phyloP scores from a whole-genome alignment of 441 rosid genomes.

The Corymbia citriodora region DNA sequence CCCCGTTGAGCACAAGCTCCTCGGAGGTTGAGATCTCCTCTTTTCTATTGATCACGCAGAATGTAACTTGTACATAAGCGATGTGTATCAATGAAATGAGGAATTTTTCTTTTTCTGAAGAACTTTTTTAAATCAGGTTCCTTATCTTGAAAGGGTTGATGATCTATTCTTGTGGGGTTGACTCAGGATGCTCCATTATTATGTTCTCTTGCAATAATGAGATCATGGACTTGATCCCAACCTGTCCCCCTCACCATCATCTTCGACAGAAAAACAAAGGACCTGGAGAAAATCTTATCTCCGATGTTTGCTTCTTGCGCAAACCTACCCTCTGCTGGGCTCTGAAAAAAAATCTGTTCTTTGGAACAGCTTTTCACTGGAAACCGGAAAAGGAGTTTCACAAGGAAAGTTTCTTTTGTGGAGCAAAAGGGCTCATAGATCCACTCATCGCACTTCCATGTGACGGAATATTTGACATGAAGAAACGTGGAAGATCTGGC shows the following conservation, averaged over 20 bases:
- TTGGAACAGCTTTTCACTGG: background rate
- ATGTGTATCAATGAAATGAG: constrained; percentile 41
- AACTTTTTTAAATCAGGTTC: background rate
- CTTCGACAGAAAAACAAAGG: background rate
- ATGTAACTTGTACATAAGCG: constrained; percentile 53
- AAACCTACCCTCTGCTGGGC: background rate
- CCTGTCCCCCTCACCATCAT: background rate
- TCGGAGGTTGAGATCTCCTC: constrained; percentile 36
- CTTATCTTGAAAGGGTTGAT: background rate
- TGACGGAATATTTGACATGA: background rate
- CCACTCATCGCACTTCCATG: background rate
- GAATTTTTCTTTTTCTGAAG: background rate
- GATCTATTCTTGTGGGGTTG: constrained; percentile 6
- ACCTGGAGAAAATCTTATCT: background rate
- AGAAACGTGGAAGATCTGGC: background rate
- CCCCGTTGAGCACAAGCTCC: constrained; percentile 40
- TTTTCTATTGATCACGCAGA: constrained; percentile 23
- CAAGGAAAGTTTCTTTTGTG: background rate
- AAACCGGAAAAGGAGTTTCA: background rate
- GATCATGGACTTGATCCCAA: background rate
- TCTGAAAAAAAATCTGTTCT: background rate
- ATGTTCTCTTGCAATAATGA: constrained; percentile 4
- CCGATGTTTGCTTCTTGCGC: background rate
- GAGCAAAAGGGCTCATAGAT: background rate
- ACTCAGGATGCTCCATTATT: constrained; percentile 2